Base-by-base conservation (phyloP, 2,329 filamentous ascomycete species). In the Epichloe amarillans region DNA sequence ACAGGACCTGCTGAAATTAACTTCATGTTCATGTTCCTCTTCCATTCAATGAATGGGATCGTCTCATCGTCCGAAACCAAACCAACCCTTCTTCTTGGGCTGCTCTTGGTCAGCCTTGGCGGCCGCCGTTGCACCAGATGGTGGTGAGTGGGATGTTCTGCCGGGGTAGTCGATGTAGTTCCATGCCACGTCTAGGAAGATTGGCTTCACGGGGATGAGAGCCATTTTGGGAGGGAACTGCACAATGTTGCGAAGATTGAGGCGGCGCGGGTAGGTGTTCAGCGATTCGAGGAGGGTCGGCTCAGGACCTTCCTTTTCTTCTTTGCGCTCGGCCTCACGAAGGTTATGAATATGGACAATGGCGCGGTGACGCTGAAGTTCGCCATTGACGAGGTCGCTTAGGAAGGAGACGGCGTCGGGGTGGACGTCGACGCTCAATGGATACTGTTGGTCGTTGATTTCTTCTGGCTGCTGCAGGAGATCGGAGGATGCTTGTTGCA, bases 101-200 rank as follows among this genome's bases (percentile, higher is more conserved):
- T 76, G 52, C 11, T 54, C 47, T 26, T 49, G 47, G 35, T 48
- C 45, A 57, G 73, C 66, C 55, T 60, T 53, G 47, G 69, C 66
- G 51, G 70, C 60, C 53, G 63, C 66, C 42, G 61, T 56, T 8
- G 57, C 57, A 12, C 42, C 41, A n/a, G 64, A 3, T 35, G 26
- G 10, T 17, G 46, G 10, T 23, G 46, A 5, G 11, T 33, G 35
- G 1, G 38, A 43, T 26, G 66, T 58, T 58, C 80, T 80, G 36
- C 82, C 82, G 0, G 90, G 89, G 63, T 98, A 98, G 46, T 88
- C 82, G 55, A 98, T 90, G 64, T 96, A 97, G 65, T 97, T 97
- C 86, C 88, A 98, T 10, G 93, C 93, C 7, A 95, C 84, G 63
- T 98, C 93, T 53, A 97, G 80, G 74, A 97, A 97, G 36, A 97